A percentile compares a stretch with the other conserved stretches of the same genome.
Conservation (phyloP, 257 asterid genomes). For the Salvia hispanica region DNA sequence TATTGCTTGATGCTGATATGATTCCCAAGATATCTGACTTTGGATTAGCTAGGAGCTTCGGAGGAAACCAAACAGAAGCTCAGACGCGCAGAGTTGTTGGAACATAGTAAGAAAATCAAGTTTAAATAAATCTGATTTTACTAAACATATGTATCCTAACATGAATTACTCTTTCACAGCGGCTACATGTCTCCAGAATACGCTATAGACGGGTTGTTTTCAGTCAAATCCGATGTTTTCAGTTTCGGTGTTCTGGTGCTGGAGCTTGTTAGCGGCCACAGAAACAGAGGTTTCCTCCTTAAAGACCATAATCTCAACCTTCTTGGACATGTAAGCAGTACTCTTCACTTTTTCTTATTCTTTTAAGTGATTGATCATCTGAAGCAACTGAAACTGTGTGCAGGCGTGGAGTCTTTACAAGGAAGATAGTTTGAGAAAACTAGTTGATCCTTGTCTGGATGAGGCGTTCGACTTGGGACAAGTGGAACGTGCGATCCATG, state of each 20-base stretch:
- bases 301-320: constrained; percentile 22
- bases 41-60: constrained; percentile 12
- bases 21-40: constrained; percentile 19
- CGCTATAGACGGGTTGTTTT: constrained; percentile 22
- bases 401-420: background rate
- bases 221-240: constrained; percentile 27
- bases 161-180: background rate
- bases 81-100: constrained; percentile 18
- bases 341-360: no score
- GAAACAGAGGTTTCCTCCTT: constrained; percentile 27
- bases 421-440: background rate
- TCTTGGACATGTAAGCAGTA: background rate
- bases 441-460: background rate
- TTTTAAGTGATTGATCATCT: no score
- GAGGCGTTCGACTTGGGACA: background rate
- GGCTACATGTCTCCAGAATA: constrained; percentile 32
- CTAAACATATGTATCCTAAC: no score
- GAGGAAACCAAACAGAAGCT: constrained; percentile 14
- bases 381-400: no score
- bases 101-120: constrained; percentile 11
- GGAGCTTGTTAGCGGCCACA: constrained; percentile 26
- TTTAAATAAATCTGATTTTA: no score
- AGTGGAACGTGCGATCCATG: background rate
- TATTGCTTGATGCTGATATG: constrained; percentile 17
- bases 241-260: constrained; percentile 29